Evolutionary conservation across 164 flowering plant genomes (phyloP).

Genomic region (Liriodendron chinense): DNA sequence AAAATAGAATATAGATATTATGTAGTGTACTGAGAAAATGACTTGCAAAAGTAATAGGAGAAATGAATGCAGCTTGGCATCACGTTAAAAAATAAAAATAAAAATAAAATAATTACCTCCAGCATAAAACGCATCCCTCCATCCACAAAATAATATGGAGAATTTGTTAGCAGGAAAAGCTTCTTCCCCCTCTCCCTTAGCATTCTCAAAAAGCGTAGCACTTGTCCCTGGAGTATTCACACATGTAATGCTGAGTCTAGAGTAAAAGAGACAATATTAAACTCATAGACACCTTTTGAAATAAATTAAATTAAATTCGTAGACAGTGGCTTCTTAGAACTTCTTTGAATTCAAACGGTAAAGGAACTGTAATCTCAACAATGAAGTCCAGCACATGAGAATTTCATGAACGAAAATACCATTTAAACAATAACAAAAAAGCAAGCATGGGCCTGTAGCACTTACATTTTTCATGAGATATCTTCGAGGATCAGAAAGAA

Average conservation of each 20-base stretch:
- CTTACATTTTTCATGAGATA: constrained; percentile 88
- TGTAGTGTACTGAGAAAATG: too few relatives aligned
- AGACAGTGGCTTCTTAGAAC: not conserved
- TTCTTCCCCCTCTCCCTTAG: constrained; percentile 87
- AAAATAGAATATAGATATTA: too few relatives aligned
- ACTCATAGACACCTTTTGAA: not conserved
- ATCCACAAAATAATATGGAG: constrained; percentile 95
- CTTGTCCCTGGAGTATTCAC: constrained; percentile 49
- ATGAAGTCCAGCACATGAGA: not conserved
- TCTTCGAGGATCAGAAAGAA: constrained; percentile 71
- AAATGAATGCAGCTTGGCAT: too few relatives aligned
- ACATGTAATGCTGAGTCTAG: constrained; percentile 12
- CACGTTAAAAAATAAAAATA: too few relatives aligned
- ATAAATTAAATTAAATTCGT: not conserved
- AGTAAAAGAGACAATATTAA: not conserved
- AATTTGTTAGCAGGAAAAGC: constrained; percentile 86
- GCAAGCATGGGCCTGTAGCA: constrained; percentile 1
- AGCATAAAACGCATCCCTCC: constrained; percentile 94
- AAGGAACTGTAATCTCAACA: not conserved
- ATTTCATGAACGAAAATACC: too few relatives aligned
- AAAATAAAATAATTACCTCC: constrained; percentile 62
- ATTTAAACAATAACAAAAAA: not conserved
- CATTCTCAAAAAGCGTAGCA: constrained; percentile 73
- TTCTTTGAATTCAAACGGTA: not conserved
- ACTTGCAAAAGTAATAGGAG: not conserved